Evolutionary conservation across 2,329 filamentous ascomycete species (phyloP), one percentile per base, ranked within the genome.

Genomic region (Didymosphaeria variabile): DNA sequence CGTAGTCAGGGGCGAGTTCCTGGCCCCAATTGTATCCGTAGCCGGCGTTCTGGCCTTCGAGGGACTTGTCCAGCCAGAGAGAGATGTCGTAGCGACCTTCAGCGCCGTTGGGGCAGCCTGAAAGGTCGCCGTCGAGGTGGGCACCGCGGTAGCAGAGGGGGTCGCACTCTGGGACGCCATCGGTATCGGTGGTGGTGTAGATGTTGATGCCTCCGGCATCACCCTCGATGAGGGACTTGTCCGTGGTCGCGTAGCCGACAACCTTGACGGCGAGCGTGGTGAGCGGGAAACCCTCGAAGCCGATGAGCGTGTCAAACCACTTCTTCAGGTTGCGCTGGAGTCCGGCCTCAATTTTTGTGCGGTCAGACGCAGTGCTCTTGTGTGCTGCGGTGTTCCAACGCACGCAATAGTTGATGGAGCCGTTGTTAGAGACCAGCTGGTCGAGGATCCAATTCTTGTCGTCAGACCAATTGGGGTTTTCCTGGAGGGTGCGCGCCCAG

Each of bases 21-120:
- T 83, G 76, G 9, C 82, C 81, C 81, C 80, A 83, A 54, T 83
- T 81, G 50, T 81, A 82, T 57, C 82, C 82, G 2, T 78, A 77
- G 54, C 82, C 81, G 2, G 63, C 68, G 34, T 67, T 55, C 23
- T 66, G 44, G 21, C 81, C 81, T 4, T 65, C 23, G 59, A 84
- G 74, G 3, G 79, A 80, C 34, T 81, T 75, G 0, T 82, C 83
- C n/a, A 84, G 74, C 82, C 81, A 83, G 32, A 84, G 76, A 5
- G 61, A 64, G 53, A 70, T 68, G 45, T 68, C 70, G 64, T 82
- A 84, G 66, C 81, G 80, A 21, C 73, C 71, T 15, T 68, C 72
- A 1, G 74, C 74, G 23, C 79, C 79, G 21, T 74, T 77, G 0
- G 79, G 70, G 60, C 81, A 83, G 32, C 72, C 64, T 60, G 67